Evolutionary conservation across 176 grass and related monocot species (phyloP).

Genomic region (Oryza meyeriana): DNA sequence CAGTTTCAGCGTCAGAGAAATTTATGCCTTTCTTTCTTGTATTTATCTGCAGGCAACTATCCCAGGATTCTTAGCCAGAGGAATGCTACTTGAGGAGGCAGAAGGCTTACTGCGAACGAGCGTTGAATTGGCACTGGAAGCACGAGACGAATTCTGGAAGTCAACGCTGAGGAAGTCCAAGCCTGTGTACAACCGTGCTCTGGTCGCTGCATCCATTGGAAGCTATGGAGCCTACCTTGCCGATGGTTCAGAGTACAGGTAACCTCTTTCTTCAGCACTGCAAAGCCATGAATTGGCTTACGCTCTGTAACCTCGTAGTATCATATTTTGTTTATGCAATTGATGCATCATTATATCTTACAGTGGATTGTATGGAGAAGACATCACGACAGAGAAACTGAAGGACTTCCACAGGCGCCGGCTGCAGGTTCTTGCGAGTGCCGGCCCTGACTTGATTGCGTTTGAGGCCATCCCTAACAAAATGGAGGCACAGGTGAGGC

Average conservation of each 20-base stretch:
- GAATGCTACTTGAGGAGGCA: slow-evolving; percentile 46
- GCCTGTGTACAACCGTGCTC: slow-evolving; percentile 49
- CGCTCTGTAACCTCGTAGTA: neutral
- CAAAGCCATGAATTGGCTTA: neutral
- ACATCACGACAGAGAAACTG: slow-evolving; percentile 51
- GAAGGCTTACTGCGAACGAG: slow-evolving; percentile 59
- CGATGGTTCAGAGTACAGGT: slow-evolving; percentile 93
- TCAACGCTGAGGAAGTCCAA: slow-evolving; percentile 36
- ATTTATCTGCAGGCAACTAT: slow-evolving; percentile 57
- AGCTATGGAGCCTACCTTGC: slow-evolving; percentile 87
- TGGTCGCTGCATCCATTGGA: slow-evolving; percentile 69
- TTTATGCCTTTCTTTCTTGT: neutral
- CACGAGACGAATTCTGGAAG: slow-evolving; percentile 59
- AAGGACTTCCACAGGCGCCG: slow-evolving; percentile 82
- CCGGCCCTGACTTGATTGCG: slow-evolving; percentile 63
- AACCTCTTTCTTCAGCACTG: neutral
- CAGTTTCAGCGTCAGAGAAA: neutral
- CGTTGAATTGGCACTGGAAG: slow-evolving; percentile 54
- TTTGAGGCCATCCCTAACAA: slow-evolving; percentile 86
- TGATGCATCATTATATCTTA: neutral
- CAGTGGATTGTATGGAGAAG: slow-evolving; percentile 62
- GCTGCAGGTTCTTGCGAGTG: slow-evolving; percentile 67
- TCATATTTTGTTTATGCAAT: neutral
- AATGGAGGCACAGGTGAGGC: slow-evolving; percentile 66
- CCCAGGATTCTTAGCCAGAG: slow-evolving; percentile 67